phyloP scores from a whole-genome alignment of 2,329 filamentous ascomycete genomes.

The Xylariaceae sp. region DNA sequence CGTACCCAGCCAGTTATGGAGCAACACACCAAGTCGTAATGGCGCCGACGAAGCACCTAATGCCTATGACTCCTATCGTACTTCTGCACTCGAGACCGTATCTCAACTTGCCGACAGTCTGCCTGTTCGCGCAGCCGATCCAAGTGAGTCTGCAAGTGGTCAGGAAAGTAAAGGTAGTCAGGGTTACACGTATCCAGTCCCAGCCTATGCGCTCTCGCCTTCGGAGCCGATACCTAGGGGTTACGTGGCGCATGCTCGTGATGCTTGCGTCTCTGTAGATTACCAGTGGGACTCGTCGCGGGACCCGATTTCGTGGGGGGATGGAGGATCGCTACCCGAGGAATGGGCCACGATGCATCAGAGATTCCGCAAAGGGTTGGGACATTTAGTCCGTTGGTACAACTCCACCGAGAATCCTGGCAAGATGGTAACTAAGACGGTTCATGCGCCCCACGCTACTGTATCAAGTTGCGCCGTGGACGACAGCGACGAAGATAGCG shows the following conservation, averaged over 20 bases:
- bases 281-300: constrained; percentile 95
- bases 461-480: constrained; percentile 28
- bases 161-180: constrained; percentile 14
- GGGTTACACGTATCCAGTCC: constrained; percentile 69
- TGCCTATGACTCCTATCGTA: constrained; percentile 16
- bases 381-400: constrained; percentile 82
- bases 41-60: constrained; percentile 24
- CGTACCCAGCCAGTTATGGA: constrained; percentile 38
- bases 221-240: constrained; percentile 79
- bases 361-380: constrained; percentile 74
- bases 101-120: constrained; percentile 21
- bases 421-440: constrained; percentile 45
- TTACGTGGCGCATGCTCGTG: constrained; percentile 84
- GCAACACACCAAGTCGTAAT: constrained; percentile 21
- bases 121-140: constrained; percentile 14
- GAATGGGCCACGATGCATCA: constrained; percentile 96
- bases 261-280: constrained; percentile 81
- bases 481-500: constrained; percentile 48
- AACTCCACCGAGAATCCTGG: constrained; percentile 47
- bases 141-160: constrained; percentile 10
- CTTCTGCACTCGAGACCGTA: constrained; percentile 22
- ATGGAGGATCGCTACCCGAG: constrained; percentile 81
- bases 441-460: constrained; percentile 20
- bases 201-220: constrained; percentile 75
- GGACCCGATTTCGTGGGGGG: constrained; percentile 71